Conservation (phyloP, 2,329 filamentous ascomycete genomes). For the Aspergillus carbonarius region DNA sequence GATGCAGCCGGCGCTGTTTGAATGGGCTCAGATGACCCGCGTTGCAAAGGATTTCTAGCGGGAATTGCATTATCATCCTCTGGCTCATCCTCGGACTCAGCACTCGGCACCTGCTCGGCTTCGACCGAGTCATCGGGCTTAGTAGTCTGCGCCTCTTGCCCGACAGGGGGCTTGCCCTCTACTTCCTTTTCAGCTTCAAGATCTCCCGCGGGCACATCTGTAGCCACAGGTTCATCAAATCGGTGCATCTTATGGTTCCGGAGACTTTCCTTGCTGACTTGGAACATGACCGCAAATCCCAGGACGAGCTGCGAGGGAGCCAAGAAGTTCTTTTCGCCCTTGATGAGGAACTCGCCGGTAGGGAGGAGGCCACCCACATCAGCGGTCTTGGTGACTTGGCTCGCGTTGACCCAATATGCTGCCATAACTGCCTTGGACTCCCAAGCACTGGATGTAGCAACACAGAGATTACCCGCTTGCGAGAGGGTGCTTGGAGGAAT, state of each 20-base stretch:
- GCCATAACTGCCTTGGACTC: slow-evolving; percentile 95
- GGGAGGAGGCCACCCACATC: slow-evolving; percentile 76
- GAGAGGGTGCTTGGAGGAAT: slow-evolving; percentile 89
- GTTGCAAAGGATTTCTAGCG: slow-evolving; percentile 19
- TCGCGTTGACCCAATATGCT: slow-evolving; percentile 90
- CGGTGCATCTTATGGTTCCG: slow-evolving; percentile 75
- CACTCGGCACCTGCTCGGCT: slow-evolving; percentile 23
- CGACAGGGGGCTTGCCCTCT: slow-evolving; percentile 31
- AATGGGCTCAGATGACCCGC: slow-evolving; percentile 14
- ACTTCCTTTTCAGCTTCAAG: slow-evolving; percentile 24
- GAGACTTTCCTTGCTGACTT: slow-evolving; percentile 84
- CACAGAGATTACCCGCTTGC: slow-evolving; percentile 81
- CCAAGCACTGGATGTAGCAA: slow-evolving; percentile 88
- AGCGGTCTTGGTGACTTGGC: slow-evolving; percentile 86
- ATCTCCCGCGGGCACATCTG: slow-evolving; percentile 22
- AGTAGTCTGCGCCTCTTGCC: slow-evolving; percentile 29
- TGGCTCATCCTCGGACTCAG: slow-evolving; percentile 23
- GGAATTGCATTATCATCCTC: slow-evolving; percentile 13
- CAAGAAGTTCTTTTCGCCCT: slow-evolving; percentile 86
- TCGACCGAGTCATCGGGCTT: slow-evolving; percentile 19
- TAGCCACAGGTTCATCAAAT: slow-evolving; percentile 40
- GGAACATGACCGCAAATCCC: slow-evolving; percentile 84
- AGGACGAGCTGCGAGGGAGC: slow-evolving; percentile 84
- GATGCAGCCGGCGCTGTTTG: slow-evolving; percentile 26
- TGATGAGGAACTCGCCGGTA: slow-evolving; percentile 74